Evolutionary conservation across 129 eudicot genomes (phyloP).

Genomic region (Centrapalus pauciflorus): DNA sequence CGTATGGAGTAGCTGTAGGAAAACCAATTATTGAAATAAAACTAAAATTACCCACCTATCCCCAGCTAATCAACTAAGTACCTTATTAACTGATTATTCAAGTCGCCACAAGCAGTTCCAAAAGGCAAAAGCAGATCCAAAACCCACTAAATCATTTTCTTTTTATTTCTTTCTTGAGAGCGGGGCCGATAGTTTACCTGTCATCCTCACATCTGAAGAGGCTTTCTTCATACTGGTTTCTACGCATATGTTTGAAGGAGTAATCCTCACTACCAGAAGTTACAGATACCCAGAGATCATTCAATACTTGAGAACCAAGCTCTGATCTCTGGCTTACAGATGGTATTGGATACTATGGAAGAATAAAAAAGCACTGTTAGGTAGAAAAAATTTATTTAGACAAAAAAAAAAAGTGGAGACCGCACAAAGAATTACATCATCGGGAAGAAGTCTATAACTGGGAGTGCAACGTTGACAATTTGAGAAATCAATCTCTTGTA

Average conservation of each 20-base stretch:
- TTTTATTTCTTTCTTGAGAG: neutral
- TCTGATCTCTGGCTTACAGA: conserved; percentile 88
- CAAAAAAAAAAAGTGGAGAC: neutral
- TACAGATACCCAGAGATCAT: conserved; percentile 97
- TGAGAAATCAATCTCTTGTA: conserved; percentile 89
- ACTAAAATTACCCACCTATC: no score
- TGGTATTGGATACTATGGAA: conserved; percentile 82
- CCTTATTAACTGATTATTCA: no score
- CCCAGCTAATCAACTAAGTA: no score
- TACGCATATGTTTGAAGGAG: conserved; percentile 98
- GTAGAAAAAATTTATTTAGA: neutral
- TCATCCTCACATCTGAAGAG: conserved; percentile 98
- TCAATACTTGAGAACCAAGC: conserved; percentile 79
- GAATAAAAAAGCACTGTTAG: conserved; percentile 7
- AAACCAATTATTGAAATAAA: no score
- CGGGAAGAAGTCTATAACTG: conserved; percentile 97
- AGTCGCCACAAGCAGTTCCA: no score
- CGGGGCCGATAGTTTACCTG: conserved; percentile 47
- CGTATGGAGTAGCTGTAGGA: no score
- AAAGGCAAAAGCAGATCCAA: no score
- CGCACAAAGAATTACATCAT: conserved; percentile 54
- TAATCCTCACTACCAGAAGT: conserved; percentile 99
- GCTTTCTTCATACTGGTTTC: conserved; percentile 98
- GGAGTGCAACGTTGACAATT: conserved; percentile 91
- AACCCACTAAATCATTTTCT: no score